These are phyloP conservation scores for Cyclospora cayetanensis DNA, from an alignment of 169 alveolate species.

Conservation along the genomic window DNA sequence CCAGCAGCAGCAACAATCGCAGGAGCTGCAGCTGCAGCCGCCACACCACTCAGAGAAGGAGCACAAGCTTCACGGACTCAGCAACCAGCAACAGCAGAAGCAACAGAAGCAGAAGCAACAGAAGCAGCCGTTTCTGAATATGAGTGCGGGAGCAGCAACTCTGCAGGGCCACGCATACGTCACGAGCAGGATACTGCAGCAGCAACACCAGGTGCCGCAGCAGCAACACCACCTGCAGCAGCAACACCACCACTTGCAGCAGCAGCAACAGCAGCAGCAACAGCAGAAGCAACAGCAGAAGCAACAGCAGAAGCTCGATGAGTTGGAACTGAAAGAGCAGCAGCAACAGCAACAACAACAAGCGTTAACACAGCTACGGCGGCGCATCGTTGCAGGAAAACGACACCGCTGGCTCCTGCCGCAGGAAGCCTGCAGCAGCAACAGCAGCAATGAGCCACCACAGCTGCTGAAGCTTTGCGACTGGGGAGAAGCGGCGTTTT, in stretches of 20 bases:
- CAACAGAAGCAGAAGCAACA: background rate
- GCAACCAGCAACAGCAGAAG: background rate
- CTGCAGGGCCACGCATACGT: no score
- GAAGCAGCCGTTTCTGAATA: background rate
- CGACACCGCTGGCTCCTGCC: background rate
- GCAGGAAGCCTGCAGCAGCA: background rate
- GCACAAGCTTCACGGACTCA: background rate
- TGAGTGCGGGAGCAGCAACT: no score
- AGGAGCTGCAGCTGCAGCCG: background rate
- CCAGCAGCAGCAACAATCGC: background rate
- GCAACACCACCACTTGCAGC: background rate
- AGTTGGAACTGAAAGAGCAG: background rate
- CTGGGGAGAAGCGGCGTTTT: constrained; percentile 51
- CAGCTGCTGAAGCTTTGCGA: constrained; percentile 38
- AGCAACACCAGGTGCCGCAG: background rate
- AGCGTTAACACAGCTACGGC: background rate
- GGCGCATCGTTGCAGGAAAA: background rate
- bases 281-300: background rate
- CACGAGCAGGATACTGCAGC: background rate
- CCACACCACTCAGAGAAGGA: background rate
- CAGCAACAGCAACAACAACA: background rate
- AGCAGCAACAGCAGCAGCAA: background rate
- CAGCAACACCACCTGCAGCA: background rate
- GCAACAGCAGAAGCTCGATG: background rate
- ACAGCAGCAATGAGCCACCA: background rate